Evolutionary conservation across 2,329 filamentous ascomycete species (phyloP).

Genomic region (Talaromyces sp.): DNA sequence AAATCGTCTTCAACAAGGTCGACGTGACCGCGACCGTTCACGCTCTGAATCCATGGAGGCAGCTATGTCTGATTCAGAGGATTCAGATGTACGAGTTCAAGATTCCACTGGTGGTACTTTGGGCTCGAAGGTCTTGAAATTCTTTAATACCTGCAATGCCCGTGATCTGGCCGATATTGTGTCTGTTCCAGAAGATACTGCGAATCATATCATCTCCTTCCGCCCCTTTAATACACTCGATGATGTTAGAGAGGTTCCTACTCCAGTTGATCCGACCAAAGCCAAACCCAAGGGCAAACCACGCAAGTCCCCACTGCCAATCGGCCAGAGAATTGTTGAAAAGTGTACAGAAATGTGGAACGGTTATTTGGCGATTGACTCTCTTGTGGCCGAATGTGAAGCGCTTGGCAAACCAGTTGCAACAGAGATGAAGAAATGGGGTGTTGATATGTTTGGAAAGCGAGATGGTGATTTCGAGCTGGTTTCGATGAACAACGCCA

Average conservation of each 20-base stretch:
- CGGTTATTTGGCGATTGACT: constrained; percentile 81
- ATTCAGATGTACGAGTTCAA: constrained; percentile 45
- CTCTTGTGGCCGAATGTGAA: constrained; percentile 77
- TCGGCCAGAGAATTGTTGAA: constrained; percentile 69
- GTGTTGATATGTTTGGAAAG: constrained; percentile 66
- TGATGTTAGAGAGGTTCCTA: constrained; percentile 66
- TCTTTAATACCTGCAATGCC: constrained; percentile 77
- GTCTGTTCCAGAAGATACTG: constrained; percentile 69
- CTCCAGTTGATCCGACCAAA: constrained; percentile 43
- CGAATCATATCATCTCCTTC: constrained; percentile 69
- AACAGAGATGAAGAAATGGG: constrained; percentile 68
- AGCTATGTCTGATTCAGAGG: constrained; percentile 49
- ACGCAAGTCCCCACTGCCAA: constrained; percentile 54
- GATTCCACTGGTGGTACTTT: constrained; percentile 48
- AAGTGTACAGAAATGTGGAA: constrained; percentile 72
- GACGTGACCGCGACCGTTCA: constrained; percentile 37
- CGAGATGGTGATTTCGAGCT: constrained; percentile 64
- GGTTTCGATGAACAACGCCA: constrained; percentile 53
- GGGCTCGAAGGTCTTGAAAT: constrained; percentile 67
- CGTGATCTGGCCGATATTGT: constrained; percentile 82
- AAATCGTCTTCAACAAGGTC: constrained; percentile 54
- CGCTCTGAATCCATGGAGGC: constrained; percentile 39
- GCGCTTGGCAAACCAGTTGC: constrained; percentile 68
- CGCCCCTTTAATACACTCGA: constrained; percentile 73
- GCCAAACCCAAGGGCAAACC: constrained; percentile 55